These are phyloP conservation scores for Leucogyrophana mollusca DNA, from an alignment of 768 basidiomycete genomes.

Conservation along the genomic window DNA sequence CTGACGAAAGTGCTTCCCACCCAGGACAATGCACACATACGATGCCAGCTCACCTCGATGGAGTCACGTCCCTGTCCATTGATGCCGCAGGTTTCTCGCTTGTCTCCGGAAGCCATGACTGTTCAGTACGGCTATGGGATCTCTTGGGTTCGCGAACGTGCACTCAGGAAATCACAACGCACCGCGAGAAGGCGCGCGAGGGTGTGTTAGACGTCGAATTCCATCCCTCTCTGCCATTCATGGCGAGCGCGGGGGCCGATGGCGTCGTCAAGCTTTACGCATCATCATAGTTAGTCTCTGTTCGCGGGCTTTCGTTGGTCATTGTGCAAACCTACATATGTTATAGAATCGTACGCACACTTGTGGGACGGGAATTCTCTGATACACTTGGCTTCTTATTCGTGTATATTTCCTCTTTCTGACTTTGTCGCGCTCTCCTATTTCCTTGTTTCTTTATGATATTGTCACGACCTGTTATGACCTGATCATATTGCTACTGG, in stretches of 20 bases:
- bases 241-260: slow-evolving; percentile 95
- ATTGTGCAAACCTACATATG: slow-evolving; percentile 3
- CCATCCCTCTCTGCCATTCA: slow-evolving; percentile 78
- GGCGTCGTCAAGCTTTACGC: slow-evolving; percentile 91
- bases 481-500: not conserved
- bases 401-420: not conserved
- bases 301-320: slow-evolving; percentile 12
- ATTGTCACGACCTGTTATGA: slow-evolving; percentile 3
- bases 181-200: slow-evolving; percentile 87
- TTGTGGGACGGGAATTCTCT: slow-evolving; percentile 26
- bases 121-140: slow-evolving; percentile 95
- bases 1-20: slow-evolving; percentile 3
- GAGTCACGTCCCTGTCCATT: slow-evolving; percentile 88
- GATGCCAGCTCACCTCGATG: slow-evolving; percentile 88
- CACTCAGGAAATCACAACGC: slow-evolving; percentile 85
- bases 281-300: slow-evolving; percentile 75
- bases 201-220: slow-evolving; percentile 89
- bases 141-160: slow-evolving; percentile 76
- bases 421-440: not conserved
- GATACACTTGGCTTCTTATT: slow-evolving; percentile 2
- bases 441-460: slow-evolving; percentile 6
- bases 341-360: slow-evolving; percentile 20
- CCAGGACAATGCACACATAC: slow-evolving; percentile 87
- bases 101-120: slow-evolving; percentile 90
- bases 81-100: slow-evolving; percentile 86